Base-by-base conservation (phyloP, 768 basidiomycete genomes). In the Termitomyces heimii region DNA sequence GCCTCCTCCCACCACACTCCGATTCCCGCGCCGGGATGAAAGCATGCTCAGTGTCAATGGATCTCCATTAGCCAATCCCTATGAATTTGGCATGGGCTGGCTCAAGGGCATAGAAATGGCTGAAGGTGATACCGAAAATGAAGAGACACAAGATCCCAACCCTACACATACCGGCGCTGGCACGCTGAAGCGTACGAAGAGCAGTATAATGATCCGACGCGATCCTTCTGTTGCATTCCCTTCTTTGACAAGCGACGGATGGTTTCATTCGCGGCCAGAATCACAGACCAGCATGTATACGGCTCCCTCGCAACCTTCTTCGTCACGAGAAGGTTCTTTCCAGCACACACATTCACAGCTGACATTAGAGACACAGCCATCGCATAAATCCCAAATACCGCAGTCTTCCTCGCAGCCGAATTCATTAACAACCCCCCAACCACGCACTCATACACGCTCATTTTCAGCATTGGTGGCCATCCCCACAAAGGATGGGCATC, bases 41-140 rank as follows among this genome's bases (percentile, higher is more conserved):
- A 83, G 77, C 64, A 82, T 92, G 82, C 76, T 92, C 50, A 89
- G 89, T 64, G 70, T 88, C 20, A 93, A 94, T 59, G 92, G 92
- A 4, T 91, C 89, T 0, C 92, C 92, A 0, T 77, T 93, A 18
- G 82, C 85, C 18, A 92, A 92, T 66, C 89, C 90, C 1, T 88
- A 86, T 64, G 77, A 84, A 58, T 82, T 86, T 62, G 86, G 84
- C 20, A 66, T 84, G 45, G 74, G 79, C 39, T 83, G 84, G 84
- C 79, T 85, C 62, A 75, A 76, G 60, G 73, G 75, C 2, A 64
- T 73, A 34, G 73, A 75, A 58, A 69, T 69, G 64, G 67, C 66
- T 28, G 70, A 73, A 37, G 68, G 67, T 37, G 72, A 73, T 5
- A 66, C 65, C 20, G 75, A 75, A 22, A 67, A 67, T 9, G 70